Percentiles rank a stretch among this genome's conserved stretches.
Conservation (phyloP, 495 filamentous ascomycete genomes). For the Aspergillus kassunensis region DNA sequence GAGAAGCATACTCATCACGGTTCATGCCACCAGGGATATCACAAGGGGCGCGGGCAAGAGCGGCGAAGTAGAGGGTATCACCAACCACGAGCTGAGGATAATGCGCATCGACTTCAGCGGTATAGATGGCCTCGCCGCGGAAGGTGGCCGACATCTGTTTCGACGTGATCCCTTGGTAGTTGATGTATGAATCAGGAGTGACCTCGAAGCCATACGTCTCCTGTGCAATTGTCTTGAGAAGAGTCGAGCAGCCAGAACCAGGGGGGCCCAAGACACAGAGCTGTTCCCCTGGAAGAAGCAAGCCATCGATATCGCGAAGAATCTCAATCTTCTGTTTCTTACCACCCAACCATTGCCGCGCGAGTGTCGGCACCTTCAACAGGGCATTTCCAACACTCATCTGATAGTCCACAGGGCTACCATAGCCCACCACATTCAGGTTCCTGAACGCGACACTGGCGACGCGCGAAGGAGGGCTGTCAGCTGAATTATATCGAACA, state of each 20-base stretch:
- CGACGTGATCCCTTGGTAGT: conserved; percentile 67
- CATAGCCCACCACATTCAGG: conserved; percentile 72
- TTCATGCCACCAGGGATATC: conserved; percentile 47
- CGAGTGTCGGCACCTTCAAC: conserved; percentile 48
- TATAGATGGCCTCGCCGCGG: conserved; percentile 67
- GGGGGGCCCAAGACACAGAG: conserved; percentile 74
- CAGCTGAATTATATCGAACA: conserved; percentile 10
- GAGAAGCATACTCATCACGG: conserved; percentile 40
- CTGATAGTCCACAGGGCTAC: conserved; percentile 71
- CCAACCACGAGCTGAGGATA: conserved; percentile 64
- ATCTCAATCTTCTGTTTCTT: conserved; percentile 60
- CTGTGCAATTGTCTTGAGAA: conserved; percentile 68
- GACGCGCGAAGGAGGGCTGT: neutral
- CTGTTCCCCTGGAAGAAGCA: conserved; percentile 73
- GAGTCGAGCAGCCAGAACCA: conserved; percentile 66
- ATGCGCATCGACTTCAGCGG: conserved; percentile 62
- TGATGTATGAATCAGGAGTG: conserved; percentile 53
- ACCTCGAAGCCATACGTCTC: conserved; percentile 71
- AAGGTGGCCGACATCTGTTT: conserved; percentile 63
- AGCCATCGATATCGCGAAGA: conserved; percentile 64
- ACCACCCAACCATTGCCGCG: conserved; percentile 37
- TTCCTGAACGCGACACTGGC: conserved; percentile 50
- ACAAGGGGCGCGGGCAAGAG: conserved; percentile 46
- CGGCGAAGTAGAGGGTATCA: conserved; percentile 62
- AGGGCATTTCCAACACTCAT: conserved; percentile 69